These are phyloP conservation scores for Leonotis leonurus DNA, from an alignment of 257 asterid species.

Conservation along the genomic window DNA sequence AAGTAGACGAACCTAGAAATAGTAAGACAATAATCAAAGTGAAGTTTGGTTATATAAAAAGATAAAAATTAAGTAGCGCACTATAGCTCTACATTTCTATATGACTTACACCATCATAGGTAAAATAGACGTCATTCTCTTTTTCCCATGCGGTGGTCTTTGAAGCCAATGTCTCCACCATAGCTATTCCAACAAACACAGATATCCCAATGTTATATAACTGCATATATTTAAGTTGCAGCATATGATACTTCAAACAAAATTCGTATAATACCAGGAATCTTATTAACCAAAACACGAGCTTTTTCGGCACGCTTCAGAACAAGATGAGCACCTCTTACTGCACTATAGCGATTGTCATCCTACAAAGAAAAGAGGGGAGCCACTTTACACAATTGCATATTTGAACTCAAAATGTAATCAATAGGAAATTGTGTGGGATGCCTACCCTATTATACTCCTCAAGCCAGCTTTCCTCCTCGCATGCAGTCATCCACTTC, in stretches of 20 bases:
- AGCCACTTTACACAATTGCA: conserved; percentile 5
- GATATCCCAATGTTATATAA: not conserved
- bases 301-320: conserved; percentile 97
- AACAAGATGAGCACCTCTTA: conserved; percentile 95
- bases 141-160: conserved; percentile 81
- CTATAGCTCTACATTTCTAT: not conserved
- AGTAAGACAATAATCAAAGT: conserved; percentile 11
- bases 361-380: conserved; percentile 44
- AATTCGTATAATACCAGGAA: conserved; percentile 59
- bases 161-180: conserved; percentile 85
- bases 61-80: not conserved
- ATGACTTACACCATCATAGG: conserved; percentile 79
- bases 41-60: not conserved
- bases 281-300: conserved; percentile 77
- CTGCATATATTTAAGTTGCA: not conserved
- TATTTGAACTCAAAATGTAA: conserved; percentile 6
- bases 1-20: conserved; percentile 61
- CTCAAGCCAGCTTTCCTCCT: conserved; percentile 99
- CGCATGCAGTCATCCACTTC: conserved; percentile 95
- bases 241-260: not conserved
- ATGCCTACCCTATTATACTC: conserved; percentile 81
- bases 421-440: conserved; percentile 2
- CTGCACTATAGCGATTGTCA: conserved; percentile 94
- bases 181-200: conserved; percentile 38
- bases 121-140: conserved; percentile 70